These are phyloP conservation scores for Coemansia guatemalensis DNA, from an alignment of 192 early-diverging fungal species.

Conservation along the genomic window DNA sequence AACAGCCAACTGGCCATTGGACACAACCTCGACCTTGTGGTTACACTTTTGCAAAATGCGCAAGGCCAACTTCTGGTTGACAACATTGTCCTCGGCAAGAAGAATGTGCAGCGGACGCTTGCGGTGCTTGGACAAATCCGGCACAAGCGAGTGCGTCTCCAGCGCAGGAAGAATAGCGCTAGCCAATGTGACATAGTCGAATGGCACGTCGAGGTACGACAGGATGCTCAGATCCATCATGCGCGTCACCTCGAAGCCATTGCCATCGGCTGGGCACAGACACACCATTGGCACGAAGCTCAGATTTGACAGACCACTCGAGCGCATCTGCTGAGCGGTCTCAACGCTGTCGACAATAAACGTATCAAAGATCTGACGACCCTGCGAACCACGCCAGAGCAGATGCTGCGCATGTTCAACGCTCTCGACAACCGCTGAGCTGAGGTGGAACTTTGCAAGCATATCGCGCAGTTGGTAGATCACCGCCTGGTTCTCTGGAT, in stretches of 20 bases:
- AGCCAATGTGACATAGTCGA: slow-evolving; percentile 61
- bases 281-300: slow-evolving; percentile 78
- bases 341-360: slow-evolving; percentile 66
- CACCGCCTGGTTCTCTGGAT: slow-evolving; percentile 23
- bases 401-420: slow-evolving; percentile 25
- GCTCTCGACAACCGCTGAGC: slow-evolving; percentile 54
- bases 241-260: slow-evolving; percentile 39
- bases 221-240: slow-evolving; percentile 67
- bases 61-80: slow-evolving; percentile 82
- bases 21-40: slow-evolving; percentile 72
- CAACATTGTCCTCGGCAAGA: slow-evolving; percentile 82
- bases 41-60: slow-evolving; percentile 74
- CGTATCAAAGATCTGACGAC: slow-evolving; percentile 57
- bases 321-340: slow-evolving; percentile 62
- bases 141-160: slow-evolving; percentile 63
- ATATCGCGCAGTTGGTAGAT: slow-evolving; percentile 46
- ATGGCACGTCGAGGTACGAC: slow-evolving; percentile 68
- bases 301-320: slow-evolving; percentile 30
- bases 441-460: slow-evolving; percentile 57
- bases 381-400: slow-evolving; percentile 43
- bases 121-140: slow-evolving; percentile 61
- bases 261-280: slow-evolving; percentile 37
- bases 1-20: slow-evolving; percentile 78
- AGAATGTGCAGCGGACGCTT: slow-evolving; percentile 70
- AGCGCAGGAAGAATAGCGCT: slow-evolving; percentile 72